Conservation (phyloP, 257 asterid genomes). For the Gentiana straminea region DNA sequence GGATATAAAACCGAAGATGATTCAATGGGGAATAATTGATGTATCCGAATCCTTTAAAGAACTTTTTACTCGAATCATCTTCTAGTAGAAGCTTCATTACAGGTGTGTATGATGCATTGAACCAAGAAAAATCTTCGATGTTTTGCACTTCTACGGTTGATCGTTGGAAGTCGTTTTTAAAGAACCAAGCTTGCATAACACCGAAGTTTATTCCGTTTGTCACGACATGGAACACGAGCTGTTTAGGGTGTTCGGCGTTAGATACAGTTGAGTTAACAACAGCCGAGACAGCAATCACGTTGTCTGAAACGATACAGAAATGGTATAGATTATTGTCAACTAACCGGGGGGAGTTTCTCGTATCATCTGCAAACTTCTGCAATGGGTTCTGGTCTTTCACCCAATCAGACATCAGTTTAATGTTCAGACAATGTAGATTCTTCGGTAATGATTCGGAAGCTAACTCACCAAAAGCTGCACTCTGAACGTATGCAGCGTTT, state of each 20-base stretch:
- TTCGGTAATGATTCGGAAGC: conserved; percentile 73
- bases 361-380: conserved; percentile 47
- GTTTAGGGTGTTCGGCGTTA: conserved; percentile 72
- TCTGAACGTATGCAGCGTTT: conserved; percentile 54
- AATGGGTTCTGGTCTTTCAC: conserved; percentile 28
- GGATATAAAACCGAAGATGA: conserved; percentile 79
- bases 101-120: conserved; percentile 64
- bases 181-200: conserved; percentile 84
- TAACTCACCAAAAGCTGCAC: conserved; percentile 58
- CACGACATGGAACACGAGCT: conserved; percentile 78
- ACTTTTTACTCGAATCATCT: conserved; percentile 23
- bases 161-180: conserved; percentile 55
- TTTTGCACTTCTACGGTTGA: conserved; percentile 66
- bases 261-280: conserved; percentile 73
- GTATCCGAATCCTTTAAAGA: conserved; percentile 31
- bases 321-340: conserved; percentile 75
- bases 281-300: conserved; percentile 63
- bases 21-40: conserved; percentile 31
- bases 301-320: conserved; percentile 83
- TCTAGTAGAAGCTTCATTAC: conserved; percentile 39
- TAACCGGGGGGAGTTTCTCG: conserved; percentile 59
- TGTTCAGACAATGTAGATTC: conserved; percentile 55
- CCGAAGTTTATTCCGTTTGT: conserved; percentile 60
- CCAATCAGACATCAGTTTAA: conserved; percentile 64
- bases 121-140: conserved; percentile 61